These are phyloP conservation scores for Phytophthora lateralis DNA, from an alignment of 352 stramenopile genomes.

Conservation along the genomic window DNA sequence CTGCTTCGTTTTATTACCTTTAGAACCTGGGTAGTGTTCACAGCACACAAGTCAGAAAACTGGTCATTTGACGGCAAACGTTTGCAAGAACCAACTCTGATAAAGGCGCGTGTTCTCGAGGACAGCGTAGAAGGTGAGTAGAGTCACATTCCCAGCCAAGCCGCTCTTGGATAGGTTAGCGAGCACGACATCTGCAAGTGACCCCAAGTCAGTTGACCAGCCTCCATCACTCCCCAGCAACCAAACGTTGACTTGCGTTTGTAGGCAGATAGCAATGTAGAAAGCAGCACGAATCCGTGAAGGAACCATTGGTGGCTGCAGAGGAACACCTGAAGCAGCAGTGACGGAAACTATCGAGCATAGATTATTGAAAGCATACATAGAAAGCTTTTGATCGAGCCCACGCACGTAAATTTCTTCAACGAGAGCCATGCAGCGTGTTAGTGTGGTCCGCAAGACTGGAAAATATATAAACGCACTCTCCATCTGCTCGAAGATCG, in stretches of 20 bases:
- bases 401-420: conserved; percentile 18
- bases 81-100: conserved; percentile 44
- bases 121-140: conserved; percentile 64
- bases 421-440: neutral
- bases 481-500: neutral
- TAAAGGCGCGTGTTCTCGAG: conserved; percentile 71
- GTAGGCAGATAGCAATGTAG: conserved; percentile 68
- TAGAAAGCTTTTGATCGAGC: neutral
- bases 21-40: conserved; percentile 49
- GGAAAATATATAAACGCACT: neutral
- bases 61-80: neutral
- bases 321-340: conserved; percentile 77
- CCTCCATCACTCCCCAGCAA: neutral
- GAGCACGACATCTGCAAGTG: conserved; percentile 47
- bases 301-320: conserved; percentile 73
- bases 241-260: conserved; percentile 48
- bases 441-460: neutral
- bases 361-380: conserved; percentile 2
- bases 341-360: conserved; percentile 44
- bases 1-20: conserved; percentile 83
- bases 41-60: conserved; percentile 2
- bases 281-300: conserved; percentile 56
- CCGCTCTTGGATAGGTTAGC: conserved; percentile 53
- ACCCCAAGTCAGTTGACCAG: conserved; percentile 2
- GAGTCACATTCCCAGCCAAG: conserved; percentile 63